Evolutionary conservation across 2,329 filamentous ascomycete species (phyloP).

Genomic region (Colletotrichum sp.): DNA sequence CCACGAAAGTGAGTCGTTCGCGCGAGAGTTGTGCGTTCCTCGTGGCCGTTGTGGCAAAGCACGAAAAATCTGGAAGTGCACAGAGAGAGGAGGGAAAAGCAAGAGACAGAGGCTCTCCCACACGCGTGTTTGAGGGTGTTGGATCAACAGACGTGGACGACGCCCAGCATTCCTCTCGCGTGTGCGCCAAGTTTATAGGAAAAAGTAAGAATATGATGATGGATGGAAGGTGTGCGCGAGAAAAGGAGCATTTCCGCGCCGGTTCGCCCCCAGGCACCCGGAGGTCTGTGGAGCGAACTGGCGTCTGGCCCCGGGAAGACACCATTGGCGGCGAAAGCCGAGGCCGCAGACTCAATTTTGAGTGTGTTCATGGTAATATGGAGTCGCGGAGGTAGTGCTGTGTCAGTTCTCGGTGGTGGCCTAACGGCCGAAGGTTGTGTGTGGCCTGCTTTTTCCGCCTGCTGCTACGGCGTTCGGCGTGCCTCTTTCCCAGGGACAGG

Average conservation of each 20-base stretch:
- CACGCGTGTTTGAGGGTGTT: neutral
- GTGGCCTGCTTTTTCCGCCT: neutral
- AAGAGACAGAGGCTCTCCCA: neutral
- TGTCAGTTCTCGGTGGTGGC: neutral
- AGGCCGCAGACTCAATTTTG: neutral
- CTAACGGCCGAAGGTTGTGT: slow-evolving; percentile 3
- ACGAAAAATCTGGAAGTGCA: neutral
- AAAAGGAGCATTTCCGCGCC: neutral
- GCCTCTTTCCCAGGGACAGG: neutral
- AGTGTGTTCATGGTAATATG: neutral
- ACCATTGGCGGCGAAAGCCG: neutral
- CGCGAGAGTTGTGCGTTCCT: slow-evolving; percentile 15
- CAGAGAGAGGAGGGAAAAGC: neutral
- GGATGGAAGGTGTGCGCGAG: neutral
- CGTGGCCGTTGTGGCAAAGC: slow-evolving; percentile 4
- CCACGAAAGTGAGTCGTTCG: neutral
- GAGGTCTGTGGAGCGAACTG: neutral
- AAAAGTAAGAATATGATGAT: neutral
- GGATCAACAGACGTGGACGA: neutral
- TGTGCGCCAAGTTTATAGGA: neutral
- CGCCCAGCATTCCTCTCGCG: neutral
- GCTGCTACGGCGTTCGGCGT: neutral
- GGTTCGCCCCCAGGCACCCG: neutral
- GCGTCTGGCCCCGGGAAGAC: neutral
- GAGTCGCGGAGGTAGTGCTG: neutral